Evolutionary conservation across 495 filamentous ascomycete species (phyloP), one percentile per base, ranked within the genome.

Genomic region (Aspergillus affinis): DNA sequence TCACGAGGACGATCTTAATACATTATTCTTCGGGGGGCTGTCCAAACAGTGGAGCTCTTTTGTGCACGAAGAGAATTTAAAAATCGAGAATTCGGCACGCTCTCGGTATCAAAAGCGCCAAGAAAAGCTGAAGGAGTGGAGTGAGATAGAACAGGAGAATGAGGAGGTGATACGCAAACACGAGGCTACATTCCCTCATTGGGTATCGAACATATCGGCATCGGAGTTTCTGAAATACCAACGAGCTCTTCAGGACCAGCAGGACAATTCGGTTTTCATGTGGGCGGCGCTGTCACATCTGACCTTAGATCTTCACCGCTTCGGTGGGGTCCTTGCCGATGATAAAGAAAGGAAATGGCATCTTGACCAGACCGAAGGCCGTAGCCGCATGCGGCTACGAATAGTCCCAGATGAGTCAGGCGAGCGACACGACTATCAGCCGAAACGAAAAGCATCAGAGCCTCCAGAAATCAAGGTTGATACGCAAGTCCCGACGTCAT

Each of bases 221-320:
- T 90, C 93, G 0, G 94, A 98, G 71, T 89, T 93, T 59, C 82
- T 93, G 64, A 97, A 95, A 68, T 89, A 93, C 56, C 93, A 97
- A 66, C 78, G 93, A 61, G 84, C 87, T 20, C 70, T 90, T 44
- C 94, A 98, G 72, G 94, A 98, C 66, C 87, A 95, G 58, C 92
- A 97, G 63, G 95, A 98, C 65, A 92, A 90, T 64, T 83, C 88
- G 58, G 75, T 70, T 4, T 96, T 91, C 65, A 83, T 92, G 63
- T 82, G 83, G 50, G 84, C 90, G 0, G 81, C 87, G 15, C 92
- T 90, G 72, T 81, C 81, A 0, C 89, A 85, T 63, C 84, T 97
- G 64, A 84, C 90, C 50, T 75, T 85, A 58, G 88, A 92, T 51
- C 77, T 97, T 48, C 80, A 80, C 48, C 84, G 91, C 20, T 89